These are phyloP conservation scores for Lasiodiplodia hormozganensis DNA, from an alignment of 2,329 filamentous ascomycete species.

Conservation along the genomic window DNA sequence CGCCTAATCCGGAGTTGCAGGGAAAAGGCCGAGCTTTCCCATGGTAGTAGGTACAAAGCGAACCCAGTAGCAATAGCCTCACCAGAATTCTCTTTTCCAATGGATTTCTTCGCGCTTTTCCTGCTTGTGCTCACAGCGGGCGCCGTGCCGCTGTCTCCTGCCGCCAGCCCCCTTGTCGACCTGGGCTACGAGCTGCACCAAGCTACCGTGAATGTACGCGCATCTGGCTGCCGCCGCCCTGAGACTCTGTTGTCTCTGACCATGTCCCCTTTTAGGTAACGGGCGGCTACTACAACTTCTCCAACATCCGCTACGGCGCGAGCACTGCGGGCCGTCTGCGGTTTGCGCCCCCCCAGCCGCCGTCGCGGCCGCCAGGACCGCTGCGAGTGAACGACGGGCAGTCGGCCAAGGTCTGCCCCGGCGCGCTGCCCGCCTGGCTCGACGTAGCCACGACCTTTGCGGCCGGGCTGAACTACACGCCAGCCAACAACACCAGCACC, in stretches of 20 bases:
- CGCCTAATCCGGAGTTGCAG: too few species aligned
- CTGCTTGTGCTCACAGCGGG: neutral
- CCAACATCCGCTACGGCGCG: slow-evolving; percentile 8
- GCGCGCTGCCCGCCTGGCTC: neutral
- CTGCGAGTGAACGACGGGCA: neutral
- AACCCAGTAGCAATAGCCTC: neutral
- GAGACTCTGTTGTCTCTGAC: neutral
- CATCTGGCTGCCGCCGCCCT: neutral
- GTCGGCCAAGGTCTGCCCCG: neutral
- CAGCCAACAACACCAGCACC: slow-evolving; percentile 1
- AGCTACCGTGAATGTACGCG: slow-evolving; percentile 4
- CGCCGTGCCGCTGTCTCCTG: neutral
- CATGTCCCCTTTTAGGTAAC: neutral
- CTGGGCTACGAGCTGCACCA: slow-evolving; percentile 12
- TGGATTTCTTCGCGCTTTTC: neutral
- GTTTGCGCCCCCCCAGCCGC: neutral
- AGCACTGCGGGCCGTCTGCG: neutral
- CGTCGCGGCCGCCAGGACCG: neutral
- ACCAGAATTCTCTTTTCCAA: neutral
- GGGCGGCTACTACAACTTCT: slow-evolving; percentile 12
- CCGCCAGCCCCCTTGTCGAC: neutral
- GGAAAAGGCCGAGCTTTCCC: too few species aligned
- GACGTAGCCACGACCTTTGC: neutral
- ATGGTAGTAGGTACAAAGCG: neutral
- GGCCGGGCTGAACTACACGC: neutral